Conservation (phyloP, 768 basidiomycete species). For the Kwoniella dendrophila region DNA sequence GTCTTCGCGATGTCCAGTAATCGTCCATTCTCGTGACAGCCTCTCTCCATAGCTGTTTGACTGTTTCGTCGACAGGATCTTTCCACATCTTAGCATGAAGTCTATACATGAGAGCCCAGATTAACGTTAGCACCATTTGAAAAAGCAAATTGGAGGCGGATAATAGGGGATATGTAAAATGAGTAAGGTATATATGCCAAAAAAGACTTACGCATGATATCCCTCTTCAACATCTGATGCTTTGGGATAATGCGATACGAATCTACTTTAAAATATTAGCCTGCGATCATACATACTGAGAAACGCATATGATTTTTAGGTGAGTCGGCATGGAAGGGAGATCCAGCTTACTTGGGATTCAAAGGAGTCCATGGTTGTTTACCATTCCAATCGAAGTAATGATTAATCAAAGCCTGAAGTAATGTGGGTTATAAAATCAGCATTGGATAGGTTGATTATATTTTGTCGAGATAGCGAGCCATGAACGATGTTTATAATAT, state of each 20-base stretch:
- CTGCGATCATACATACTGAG: background rate
- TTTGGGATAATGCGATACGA: conserved; percentile 22
- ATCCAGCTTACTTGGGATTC: conserved; percentile 19
- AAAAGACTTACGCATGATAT: conserved; percentile 15
- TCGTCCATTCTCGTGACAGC: conserved; percentile 9
- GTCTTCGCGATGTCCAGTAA: background rate
- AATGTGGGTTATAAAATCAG: background rate
- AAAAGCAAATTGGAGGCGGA: too few species aligned
- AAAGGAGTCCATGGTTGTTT: conserved; percentile 22
- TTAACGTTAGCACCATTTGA: too few species aligned
- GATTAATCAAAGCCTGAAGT: conserved; percentile 21
- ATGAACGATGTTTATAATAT: background rate
- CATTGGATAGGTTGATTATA: too few species aligned
- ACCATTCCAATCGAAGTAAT: conserved; percentile 18
- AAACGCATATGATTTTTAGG: background rate
- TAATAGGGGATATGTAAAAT: too few species aligned
- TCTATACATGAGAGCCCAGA: conserved; percentile 8
- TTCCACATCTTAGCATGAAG: conserved; percentile 27
- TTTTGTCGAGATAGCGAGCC: too few species aligned
- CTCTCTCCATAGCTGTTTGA: conserved; percentile 2
- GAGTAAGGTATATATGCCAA: too few species aligned
- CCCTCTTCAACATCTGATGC: conserved; percentile 4
- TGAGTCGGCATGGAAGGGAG: background rate
- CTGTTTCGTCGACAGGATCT: conserved; percentile 11
- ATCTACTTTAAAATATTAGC: conserved; percentile 8